These are phyloP conservation scores for Botrytis pseudocinerea DNA, from an alignment of 2,329 filamentous ascomycete genomes.

Conservation along the genomic window DNA sequence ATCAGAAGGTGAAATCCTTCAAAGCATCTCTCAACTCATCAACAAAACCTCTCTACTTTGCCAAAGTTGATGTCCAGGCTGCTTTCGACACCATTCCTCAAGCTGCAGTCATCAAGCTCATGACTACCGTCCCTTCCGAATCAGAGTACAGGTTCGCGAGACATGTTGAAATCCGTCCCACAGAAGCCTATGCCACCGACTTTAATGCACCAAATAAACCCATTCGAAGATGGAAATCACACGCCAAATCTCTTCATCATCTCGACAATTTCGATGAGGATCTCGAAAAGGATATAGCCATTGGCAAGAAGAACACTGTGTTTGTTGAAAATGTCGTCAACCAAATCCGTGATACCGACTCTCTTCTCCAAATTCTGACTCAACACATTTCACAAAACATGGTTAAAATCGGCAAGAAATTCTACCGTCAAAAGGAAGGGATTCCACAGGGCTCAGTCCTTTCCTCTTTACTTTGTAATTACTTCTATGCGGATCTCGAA, in stretches of 20 bases:
- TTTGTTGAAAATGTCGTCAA: constrained; percentile 72
- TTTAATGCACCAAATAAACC: constrained; percentile 30
- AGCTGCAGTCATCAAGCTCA: constrained; percentile 65
- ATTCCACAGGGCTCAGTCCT: constrained; percentile 93
- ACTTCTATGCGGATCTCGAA: constrained; percentile 93
- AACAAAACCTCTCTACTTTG: constrained; percentile 69
- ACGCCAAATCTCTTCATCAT: constrained; percentile 37
- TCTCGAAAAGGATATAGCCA: constrained; percentile 36
- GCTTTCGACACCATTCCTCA: constrained; percentile 98
- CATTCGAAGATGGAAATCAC: constrained; percentile 37
- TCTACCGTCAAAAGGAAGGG: constrained; percentile 81
- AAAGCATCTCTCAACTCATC: constrained; percentile 50
- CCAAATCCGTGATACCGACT: constrained; percentile 55
- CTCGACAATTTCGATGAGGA: constrained; percentile 38
- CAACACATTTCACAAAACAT: constrained; percentile 85
- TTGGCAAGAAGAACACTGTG: constrained; percentile 60
- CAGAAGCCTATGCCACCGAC: constrained; percentile 31
- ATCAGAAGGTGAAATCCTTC: constrained; percentile 70
- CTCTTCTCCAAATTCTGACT: constrained; percentile 68
- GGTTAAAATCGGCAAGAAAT: constrained; percentile 84
- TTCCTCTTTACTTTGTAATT: constrained; percentile 86
- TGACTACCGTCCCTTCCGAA: constrained; percentile 57
- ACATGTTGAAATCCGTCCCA: constrained; percentile 69
- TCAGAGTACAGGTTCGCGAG: constrained; percentile 69
- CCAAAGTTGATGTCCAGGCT: constrained; percentile 86